These are phyloP conservation scores for Pulchroboletus neoregius DNA, from an alignment of 1,284 basidiomycete species.

Conservation along the genomic window DNA sequence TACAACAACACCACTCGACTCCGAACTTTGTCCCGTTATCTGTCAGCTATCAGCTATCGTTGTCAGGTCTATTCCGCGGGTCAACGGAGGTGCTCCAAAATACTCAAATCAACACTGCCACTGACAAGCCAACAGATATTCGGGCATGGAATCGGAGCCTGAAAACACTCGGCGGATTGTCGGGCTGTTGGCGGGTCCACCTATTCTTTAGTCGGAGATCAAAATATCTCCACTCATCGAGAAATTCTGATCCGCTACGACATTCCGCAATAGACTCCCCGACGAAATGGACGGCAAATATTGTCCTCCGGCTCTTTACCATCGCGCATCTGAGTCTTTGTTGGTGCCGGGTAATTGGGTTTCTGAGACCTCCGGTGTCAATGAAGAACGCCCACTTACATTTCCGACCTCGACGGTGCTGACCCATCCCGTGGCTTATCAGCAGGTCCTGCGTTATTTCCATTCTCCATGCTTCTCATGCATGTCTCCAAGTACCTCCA, in stretches of 20 bases:
- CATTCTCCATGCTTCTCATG: constrained; percentile 8
- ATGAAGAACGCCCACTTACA: constrained; percentile 8
- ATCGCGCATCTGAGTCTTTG: constrained; percentile 2
- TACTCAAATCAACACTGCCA: neutral
- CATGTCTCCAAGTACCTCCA: constrained; percentile 7
- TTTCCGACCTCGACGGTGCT: constrained; percentile 29
- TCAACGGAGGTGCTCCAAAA: constrained; percentile 13
- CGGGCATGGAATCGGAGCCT: neutral
- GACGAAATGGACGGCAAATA: no score
- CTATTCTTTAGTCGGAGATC: constrained; percentile 4
- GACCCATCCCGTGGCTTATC: constrained; percentile 9
- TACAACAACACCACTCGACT: neutral
- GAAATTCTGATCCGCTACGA: neutral
- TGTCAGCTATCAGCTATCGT: neutral
- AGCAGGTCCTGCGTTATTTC: constrained; percentile 7
- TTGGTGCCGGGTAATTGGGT: constrained; percentile 10
- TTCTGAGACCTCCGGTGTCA: constrained; percentile 7
- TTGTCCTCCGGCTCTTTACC: neutral
- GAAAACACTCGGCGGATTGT: neutral
- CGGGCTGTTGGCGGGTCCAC: neutral
- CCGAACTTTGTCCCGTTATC: neutral
- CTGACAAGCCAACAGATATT: neutral
- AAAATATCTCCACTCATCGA: neutral
- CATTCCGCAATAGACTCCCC: neutral
- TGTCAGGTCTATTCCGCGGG: constrained; percentile 10